Percentiles rank a stretch among this genome's conserved stretches.
Evolutionary conservation across 2,329 filamentous ascomycete species (phyloP).

Genomic region (Fusarium pilosicola): DNA sequence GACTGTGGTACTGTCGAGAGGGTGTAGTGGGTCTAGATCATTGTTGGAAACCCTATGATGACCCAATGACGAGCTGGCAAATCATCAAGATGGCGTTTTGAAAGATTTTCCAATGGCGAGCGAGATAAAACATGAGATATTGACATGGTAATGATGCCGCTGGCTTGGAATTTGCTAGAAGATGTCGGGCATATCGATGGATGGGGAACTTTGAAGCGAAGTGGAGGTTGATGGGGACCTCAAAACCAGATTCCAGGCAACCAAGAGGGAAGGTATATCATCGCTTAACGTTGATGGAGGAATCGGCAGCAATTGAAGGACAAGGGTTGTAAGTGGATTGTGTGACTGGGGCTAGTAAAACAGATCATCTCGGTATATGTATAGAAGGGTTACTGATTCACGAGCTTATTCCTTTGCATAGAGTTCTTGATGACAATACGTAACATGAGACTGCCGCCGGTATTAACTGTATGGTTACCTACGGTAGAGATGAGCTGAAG

Average conservation of each 20-base stretch:
- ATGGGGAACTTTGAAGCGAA: neutral
- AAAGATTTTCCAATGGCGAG: neutral
- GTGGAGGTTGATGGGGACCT: conserved; percentile 15
- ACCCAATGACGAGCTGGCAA: conserved; percentile 13
- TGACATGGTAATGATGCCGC: conserved; percentile 5
- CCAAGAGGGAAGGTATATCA: neutral
- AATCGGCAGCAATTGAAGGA: neutral
- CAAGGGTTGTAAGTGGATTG: conserved; percentile 1
- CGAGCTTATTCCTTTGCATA: neutral
- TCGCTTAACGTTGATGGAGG: neutral
- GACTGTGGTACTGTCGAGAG: conserved; percentile 18
- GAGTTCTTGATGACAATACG: neutral
- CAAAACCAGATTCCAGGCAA: conserved; percentile 13
- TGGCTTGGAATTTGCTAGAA: conserved; percentile 22
- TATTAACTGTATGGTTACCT: neutral
- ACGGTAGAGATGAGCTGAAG: neutral
- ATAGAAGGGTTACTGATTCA: neutral
- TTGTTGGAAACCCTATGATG: conserved; percentile 15
- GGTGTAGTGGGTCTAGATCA: conserved; percentile 18
- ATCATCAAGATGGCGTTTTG: conserved; percentile 4
- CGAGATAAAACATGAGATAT: conserved; percentile 13
- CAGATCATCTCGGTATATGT: neutral
- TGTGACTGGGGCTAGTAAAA: neutral
- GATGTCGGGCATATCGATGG: neutral
- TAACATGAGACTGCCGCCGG: neutral